A percentile compares a stretch with the other conserved stretches of the same genome.
phyloP scores from a whole-genome alignment of 495 filamentous ascomycete genomes.

The Aspergillus sparsus region DNA sequence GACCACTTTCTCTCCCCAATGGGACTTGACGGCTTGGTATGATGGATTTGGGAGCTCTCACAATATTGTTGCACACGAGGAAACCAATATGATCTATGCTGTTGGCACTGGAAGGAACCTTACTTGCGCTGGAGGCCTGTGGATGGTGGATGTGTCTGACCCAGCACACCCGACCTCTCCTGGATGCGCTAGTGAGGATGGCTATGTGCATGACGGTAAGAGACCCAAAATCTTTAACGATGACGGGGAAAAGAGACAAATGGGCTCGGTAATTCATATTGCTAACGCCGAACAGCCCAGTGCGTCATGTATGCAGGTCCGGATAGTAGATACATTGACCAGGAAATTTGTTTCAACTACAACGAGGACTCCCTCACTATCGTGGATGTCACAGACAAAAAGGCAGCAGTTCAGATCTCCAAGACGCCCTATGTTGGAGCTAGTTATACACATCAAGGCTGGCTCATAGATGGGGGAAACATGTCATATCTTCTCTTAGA shows the following conservation, averaged over 20 bases:
- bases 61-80: conserved; percentile 25
- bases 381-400: conserved; percentile 26
- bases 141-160: conserved; percentile 28
- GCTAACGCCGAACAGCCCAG: conserved; percentile 17
- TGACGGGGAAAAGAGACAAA: neutral
- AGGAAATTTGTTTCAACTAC: conserved; percentile 29
- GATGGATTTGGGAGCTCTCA: conserved; percentile 24
- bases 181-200: conserved; percentile 23
- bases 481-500: conserved; percentile 24
- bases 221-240: neutral
- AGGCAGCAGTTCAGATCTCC: conserved; percentile 22
- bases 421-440: conserved; percentile 25
- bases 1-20: conserved; percentile 14
- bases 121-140: conserved; percentile 21
- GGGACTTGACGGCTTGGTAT: conserved; percentile 25
- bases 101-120: conserved; percentile 20
- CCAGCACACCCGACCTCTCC: conserved; percentile 21
- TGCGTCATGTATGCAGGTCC: conserved; percentile 26
- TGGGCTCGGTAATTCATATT: neutral
- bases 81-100: conserved; percentile 26
- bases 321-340: conserved; percentile 19
- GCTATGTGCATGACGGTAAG: conserved; percentile 26
- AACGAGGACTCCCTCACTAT: conserved; percentile 27
- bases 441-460: conserved; percentile 27
- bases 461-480: conserved; percentile 17